Evolutionary conservation across 768 basidiomycete species (phyloP).

Genomic region (Suillus fuscotomentosus): DNA sequence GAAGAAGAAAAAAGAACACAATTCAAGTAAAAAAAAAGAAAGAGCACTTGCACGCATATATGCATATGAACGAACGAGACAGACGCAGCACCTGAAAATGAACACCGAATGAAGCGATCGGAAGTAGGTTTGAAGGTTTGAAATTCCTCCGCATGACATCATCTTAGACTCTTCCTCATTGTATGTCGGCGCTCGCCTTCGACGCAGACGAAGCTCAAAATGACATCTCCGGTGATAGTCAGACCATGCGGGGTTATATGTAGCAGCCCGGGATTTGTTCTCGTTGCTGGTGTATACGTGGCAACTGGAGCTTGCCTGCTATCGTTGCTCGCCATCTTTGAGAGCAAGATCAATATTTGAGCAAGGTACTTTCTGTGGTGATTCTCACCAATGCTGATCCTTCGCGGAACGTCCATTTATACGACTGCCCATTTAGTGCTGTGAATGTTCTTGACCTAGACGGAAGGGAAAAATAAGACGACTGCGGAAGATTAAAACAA

Average conservation of each 20-base stretch:
- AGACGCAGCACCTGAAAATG: neutral
- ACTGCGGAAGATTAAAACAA: neutral
- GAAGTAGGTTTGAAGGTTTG: neutral
- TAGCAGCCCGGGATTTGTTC: conserved; percentile 28
- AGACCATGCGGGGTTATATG: conserved; percentile 33
- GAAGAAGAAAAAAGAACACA: neutral
- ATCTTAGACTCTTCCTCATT: conserved; percentile 18
- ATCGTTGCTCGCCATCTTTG: conserved; percentile 31
- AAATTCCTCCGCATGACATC: neutral
- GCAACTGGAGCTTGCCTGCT: conserved; percentile 32
- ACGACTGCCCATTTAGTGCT: conserved; percentile 33
- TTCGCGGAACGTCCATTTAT: conserved; percentile 34
- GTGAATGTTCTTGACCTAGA: conserved; percentile 31
- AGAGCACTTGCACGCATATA: neutral
- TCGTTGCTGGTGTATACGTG: conserved; percentile 24
- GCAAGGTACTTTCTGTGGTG: neutral
- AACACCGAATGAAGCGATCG: neutral
- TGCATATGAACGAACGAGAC: neutral
- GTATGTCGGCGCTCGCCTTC: conserved; percentile 32
- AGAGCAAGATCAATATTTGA: neutral
- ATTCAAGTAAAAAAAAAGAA: neutral
- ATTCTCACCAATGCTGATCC: conserved; percentile 28
- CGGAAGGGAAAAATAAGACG: neutral
- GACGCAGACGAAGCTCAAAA: conserved; percentile 31
- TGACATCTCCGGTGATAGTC: conserved; percentile 31